These are phyloP conservation scores for Lachancea sp. DNA, from an alignment of 805 yeast species.

Conservation along the genomic window DNA sequence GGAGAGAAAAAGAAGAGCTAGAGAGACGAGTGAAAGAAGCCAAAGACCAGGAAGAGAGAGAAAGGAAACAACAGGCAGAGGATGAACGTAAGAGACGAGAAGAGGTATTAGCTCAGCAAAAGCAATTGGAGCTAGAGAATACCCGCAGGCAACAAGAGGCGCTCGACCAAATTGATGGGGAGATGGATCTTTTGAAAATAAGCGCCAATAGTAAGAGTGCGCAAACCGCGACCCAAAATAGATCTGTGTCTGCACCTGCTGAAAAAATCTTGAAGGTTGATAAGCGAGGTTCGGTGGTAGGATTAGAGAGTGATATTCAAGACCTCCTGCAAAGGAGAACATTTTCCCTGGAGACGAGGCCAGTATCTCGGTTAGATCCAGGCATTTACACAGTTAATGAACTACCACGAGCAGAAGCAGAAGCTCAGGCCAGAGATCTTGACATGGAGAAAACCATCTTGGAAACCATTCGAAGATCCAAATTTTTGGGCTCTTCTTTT, in stretches of 20 bases:
- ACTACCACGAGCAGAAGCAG: not conserved
- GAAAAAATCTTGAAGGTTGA: conserved; percentile 6
- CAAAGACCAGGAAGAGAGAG: conserved; percentile 41
- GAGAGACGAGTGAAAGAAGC: conserved; percentile 41
- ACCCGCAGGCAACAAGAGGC: conserved; percentile 19
- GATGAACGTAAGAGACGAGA: conserved; percentile 21
- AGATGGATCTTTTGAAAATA: conserved; percentile 17
- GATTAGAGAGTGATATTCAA: conserved; percentile 24
- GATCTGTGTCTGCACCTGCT: conserved; percentile 38
- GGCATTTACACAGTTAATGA: conserved; percentile 30
- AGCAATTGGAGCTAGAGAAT: conserved; percentile 13
- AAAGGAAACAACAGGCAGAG: conserved; percentile 25
- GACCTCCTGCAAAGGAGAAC: conserved; percentile 34
- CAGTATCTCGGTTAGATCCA: conserved; percentile 40
- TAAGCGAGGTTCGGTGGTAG: conserved; percentile 17
- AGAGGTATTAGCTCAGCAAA: conserved; percentile 22
- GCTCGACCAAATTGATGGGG: conserved; percentile 28
- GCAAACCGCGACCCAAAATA: conserved; percentile 15
- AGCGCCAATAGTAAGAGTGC: conserved; percentile 10
- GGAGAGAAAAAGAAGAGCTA: conserved; percentile 42
- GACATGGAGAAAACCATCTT: conserved; percentile 31
- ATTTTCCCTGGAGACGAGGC: conserved; percentile 37
- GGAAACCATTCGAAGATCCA: conserved; percentile 41
- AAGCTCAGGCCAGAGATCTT: conserved; percentile 12
- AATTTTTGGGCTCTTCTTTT: conserved; percentile 38